Base-by-base conservation (phyloP, 768 basidiomycete species). In the Tulasnella sp. region DNA sequence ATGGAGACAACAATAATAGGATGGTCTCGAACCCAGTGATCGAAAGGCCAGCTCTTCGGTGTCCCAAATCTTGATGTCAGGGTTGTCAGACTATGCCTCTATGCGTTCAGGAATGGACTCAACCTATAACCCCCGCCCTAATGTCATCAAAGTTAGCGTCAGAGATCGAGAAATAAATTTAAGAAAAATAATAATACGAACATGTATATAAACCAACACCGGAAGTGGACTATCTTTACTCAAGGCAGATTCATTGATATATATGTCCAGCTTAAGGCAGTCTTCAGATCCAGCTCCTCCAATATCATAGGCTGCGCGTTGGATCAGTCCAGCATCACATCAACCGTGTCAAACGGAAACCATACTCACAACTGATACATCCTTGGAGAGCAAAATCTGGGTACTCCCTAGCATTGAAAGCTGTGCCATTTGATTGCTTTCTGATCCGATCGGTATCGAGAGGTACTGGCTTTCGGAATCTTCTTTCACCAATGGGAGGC, bases 201-300 rank as follows among this genome's bases (percentile, higher is more conserved):
- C 67, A 37, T 70, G 69, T 15, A 70, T 66, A 48, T 67, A 71
- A n/a, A 67, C 63, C 25, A 72, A 53, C 0, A 69, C 70, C 0
- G 66, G 69, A 29, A 69, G 57, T 28, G 74, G 70, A 54, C 71
- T 72, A 1, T 70, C 66, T 29, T 68, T 72, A 3, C 72, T 69
- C 5, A 69, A 68, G 5, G 66, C 63, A 2, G 79, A 79, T 8
- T 75, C 63, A n/a, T n/a, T n/a, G n/a, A n/a, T n/a, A 51, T 80
- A 81, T 10, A 82, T 68, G 59, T 81, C 78, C n/a, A 80, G 65
- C 42, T 80, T 79, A 29, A 81, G 62, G 56, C 78, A 81, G 55
- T 81, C 78, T 63, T 81, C 79, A 37, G 72, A 74, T 9, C 80
- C 79, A 10, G 76, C 76, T 25, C 79, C 78, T 42, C 79, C 78